phyloP scores from a whole-genome alignment of 768 basidiomycete species.

The Suillus ampliporus region DNA sequence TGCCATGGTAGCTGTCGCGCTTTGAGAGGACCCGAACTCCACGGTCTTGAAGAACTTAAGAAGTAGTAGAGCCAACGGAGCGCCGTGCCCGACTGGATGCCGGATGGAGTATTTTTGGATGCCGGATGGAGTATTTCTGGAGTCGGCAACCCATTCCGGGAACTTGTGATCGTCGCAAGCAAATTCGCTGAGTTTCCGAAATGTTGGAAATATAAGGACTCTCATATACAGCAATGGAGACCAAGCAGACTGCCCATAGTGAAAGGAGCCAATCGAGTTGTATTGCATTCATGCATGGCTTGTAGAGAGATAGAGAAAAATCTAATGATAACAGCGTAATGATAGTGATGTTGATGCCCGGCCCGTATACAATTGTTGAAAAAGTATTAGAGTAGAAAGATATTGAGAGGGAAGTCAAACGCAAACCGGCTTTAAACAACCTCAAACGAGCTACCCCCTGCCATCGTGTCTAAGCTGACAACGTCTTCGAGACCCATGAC shows the following conservation, averaged over 20 bases:
- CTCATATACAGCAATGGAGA: too few species aligned
- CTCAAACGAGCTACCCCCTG: constrained; percentile 65
- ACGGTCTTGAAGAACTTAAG: neutral
- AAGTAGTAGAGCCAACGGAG: constrained; percentile 17
- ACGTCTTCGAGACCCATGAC: constrained; percentile 71
- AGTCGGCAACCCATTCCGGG: neutral
- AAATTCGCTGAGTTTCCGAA: constrained; percentile 1
- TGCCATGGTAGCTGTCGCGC: neutral
- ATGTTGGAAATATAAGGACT: too few species aligned
- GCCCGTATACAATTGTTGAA: constrained; percentile 23
- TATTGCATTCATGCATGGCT: constrained; percentile 17
- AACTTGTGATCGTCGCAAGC: neutral
- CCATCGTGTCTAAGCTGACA: constrained; percentile 56
- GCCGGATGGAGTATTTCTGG: constrained; percentile 5
- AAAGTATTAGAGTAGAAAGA: neutral
- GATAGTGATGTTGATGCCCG: constrained; percentile 15
- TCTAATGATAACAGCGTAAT: constrained; percentile 27
- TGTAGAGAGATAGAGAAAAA: constrained; percentile 26
- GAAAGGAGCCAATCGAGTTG: constrained; percentile 8
- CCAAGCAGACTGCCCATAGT: too few species aligned
- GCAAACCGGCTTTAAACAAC: constrained; percentile 42
- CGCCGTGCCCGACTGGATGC: constrained; percentile 13
- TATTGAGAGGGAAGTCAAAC: neutral
- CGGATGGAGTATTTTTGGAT: constrained; percentile 3
- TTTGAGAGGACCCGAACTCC: neutral